Percentiles rank a stretch among this genome's conserved stretches.
phyloP scores from a whole-genome alignment of 75 land plant species.

The Cryptomeria japonica region DNA sequence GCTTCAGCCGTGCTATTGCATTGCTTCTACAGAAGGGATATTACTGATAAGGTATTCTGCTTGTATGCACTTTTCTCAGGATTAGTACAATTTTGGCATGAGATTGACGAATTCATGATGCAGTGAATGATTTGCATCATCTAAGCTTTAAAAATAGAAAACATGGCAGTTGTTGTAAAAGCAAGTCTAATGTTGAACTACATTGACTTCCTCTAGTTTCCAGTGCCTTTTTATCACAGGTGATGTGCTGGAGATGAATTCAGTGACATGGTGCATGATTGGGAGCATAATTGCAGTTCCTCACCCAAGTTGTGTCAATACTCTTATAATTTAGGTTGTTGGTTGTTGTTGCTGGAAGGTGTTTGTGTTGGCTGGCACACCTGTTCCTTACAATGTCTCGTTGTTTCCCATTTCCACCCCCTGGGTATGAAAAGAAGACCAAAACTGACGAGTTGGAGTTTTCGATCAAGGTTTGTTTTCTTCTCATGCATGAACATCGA shows the following conservation, averaged over 20 bases:
- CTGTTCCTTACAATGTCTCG: conserved; percentile 54
- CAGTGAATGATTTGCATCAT: background rate
- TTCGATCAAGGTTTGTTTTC: conserved; percentile 15
- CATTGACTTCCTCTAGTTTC: background rate
- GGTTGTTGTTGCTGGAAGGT: conserved; percentile 1
- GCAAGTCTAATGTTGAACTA: background rate
- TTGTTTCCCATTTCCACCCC: conserved; percentile 76
- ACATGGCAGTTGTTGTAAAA: background rate
- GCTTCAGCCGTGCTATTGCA: background rate
- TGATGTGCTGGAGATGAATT: conserved; percentile 31
- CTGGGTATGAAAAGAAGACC: conserved; percentile 59
- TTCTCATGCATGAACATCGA: background rate
- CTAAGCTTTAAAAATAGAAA: background rate
- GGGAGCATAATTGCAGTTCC: conserved; percentile 22
- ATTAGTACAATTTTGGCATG: background rate
- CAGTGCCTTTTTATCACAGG: background rate
- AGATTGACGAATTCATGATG: background rate
- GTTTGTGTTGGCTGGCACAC: background rate
- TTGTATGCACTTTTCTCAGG: background rate
- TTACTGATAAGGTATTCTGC: background rate
- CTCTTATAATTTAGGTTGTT: background rate
- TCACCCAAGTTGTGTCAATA: conserved; percentile 9
- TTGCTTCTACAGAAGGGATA: background rate
- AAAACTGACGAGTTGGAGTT: conserved; percentile 31
- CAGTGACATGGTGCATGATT: conserved; percentile 48